Evolutionary conservation across 2,329 filamentous ascomycete genomes (phyloP).

Genomic region (Hypoxylon sp.): DNA sequence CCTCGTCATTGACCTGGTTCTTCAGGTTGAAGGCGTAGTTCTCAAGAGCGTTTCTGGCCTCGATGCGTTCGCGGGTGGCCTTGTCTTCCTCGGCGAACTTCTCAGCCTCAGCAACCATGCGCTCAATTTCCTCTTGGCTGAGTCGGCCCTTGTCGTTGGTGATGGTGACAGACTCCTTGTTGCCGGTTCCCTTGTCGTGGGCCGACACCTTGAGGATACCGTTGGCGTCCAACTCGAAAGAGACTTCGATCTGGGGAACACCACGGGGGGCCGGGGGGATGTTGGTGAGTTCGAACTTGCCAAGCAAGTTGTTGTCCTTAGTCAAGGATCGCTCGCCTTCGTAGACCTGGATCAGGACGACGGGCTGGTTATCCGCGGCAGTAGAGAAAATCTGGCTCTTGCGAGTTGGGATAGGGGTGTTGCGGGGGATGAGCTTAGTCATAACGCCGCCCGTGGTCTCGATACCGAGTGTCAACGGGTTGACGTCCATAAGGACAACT

Average conservation of each 20-base stretch:
- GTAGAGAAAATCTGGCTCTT: constrained; percentile 99
- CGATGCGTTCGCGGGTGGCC: constrained; percentile 95
- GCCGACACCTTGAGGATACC: constrained; percentile 98
- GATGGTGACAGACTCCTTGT: constrained; percentile 97
- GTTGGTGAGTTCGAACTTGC: constrained; percentile 97
- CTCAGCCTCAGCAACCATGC: constrained; percentile 98
- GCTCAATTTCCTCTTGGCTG: constrained; percentile 96
- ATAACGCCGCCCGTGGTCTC: constrained; percentile 98
- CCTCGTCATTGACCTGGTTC: constrained; percentile 98
- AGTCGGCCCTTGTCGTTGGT: constrained; percentile 99
- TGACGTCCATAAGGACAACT: constrained; percentile 96
- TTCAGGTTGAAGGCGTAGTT: constrained; percentile 99
- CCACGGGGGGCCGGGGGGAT: constrained; percentile 96
- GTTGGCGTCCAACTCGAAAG: constrained; percentile 98
- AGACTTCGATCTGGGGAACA: constrained; percentile 98
- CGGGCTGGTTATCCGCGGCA: constrained; percentile 95
- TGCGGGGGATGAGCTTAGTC: constrained; percentile 95
- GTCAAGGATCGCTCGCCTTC: constrained; percentile 95
- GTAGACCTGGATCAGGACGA: constrained; percentile 94
- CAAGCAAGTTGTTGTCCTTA: constrained; percentile 96
- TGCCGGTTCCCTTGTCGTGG: constrained; percentile 97
- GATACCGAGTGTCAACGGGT: constrained; percentile 95
- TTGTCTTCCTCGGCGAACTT: constrained; percentile 99
- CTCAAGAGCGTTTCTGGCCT: constrained; percentile 95
- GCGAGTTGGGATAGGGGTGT: constrained; percentile 94